A percentile compares a stretch with the other conserved stretches of the same genome.
These are phyloP conservation scores for Ampelomyces quisqualis DNA, from an alignment of 2,329 filamentous ascomycete genomes.

Conservation along the genomic window DNA sequence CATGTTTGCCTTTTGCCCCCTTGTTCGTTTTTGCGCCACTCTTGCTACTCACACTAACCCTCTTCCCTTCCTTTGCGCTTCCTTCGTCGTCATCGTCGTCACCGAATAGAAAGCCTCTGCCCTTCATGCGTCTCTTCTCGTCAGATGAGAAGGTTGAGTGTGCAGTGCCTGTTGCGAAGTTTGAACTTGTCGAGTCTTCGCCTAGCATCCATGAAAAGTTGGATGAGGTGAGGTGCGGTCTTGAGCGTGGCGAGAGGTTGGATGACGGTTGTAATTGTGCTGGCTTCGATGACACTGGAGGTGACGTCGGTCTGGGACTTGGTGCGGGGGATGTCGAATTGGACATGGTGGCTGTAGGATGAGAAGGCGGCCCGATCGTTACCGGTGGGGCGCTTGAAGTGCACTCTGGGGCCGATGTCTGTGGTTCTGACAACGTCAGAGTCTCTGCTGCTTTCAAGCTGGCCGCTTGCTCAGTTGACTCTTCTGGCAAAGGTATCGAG, in stretches of 20 bases:
- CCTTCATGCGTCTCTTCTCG: conserved; percentile 40
- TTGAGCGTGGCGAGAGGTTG: conserved; percentile 47
- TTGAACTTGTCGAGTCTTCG: conserved; percentile 37
- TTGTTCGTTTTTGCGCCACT: conserved; percentile 16
- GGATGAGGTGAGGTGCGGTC: conserved; percentile 69
- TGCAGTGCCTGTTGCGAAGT: conserved; percentile 38
- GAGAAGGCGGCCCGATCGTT: conserved; percentile 10
- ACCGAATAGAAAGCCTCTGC: conserved; percentile 45
- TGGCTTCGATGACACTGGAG: conserved; percentile 11
- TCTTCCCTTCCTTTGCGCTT: conserved; percentile 18
- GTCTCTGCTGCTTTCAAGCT: conserved; percentile 24
- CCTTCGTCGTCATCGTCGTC: conserved; percentile 43
- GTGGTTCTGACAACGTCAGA: conserved; percentile 19
- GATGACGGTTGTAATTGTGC: conserved; percentile 16
- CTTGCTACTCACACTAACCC: conserved; percentile 26
- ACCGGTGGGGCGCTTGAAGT: conserved; percentile 26
- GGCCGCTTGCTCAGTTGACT: conserved; percentile 32
- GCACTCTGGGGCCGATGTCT: conserved; percentile 19
- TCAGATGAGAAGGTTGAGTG: conserved; percentile 40
- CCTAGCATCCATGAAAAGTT: conserved; percentile 77
- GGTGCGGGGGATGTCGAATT: conserved; percentile 9
- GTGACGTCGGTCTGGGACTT: conserved; percentile 19
- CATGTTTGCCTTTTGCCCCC: conserved; percentile 25
- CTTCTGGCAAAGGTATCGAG: conserved; percentile 48
- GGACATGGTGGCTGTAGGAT: conserved; percentile 3